Conservation (phyloP, 2,329 filamentous ascomycete genomes). For the Nemania bipapillata region DNA sequence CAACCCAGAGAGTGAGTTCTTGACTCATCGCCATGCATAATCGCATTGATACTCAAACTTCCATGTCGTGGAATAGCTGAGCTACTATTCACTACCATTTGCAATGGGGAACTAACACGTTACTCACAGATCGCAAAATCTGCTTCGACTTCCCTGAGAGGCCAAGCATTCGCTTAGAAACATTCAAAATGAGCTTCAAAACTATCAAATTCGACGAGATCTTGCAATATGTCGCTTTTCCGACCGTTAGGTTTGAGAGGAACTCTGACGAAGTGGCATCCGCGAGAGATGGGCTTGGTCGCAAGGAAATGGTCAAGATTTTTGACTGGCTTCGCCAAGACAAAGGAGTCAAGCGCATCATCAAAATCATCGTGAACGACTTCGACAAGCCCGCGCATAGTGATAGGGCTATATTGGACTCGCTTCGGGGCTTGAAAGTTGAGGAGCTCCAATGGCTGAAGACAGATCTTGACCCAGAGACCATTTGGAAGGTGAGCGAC, state of each 20-base stretch:
- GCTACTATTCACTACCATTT: too few relatives aligned
- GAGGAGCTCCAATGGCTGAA: conserved; percentile 13
- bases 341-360: conserved; percentile 1
- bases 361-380: conserved; percentile 15
- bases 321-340: conserved; percentile 8
- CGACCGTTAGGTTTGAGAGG: background rate
- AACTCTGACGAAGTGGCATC: background rate
- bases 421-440: background rate
- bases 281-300: background rate
- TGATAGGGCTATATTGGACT: conserved; percentile 3
- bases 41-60: too few relatives aligned
- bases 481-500: background rate
- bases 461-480: conserved; percentile 7
- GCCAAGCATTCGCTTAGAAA: conserved; percentile 1
- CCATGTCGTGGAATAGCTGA: too few relatives aligned
- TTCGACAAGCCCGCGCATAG: conserved; percentile 11
- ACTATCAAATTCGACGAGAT: conserved; percentile 9
- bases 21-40: background rate
- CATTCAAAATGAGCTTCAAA: conserved; percentile 2
- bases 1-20: conserved; percentile 1
- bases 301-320: conserved; percentile 7
- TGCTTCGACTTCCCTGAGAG: conserved; percentile 9
- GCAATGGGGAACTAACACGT: background rate
- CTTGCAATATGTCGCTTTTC: conserved; percentile 17
- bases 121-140: conserved; percentile 1